Percentiles rank a stretch among this genome's conserved stretches.
Evolutionary conservation across 2,329 filamentous ascomycete species (phyloP).

Genomic region (Epichloe hybrida): DNA sequence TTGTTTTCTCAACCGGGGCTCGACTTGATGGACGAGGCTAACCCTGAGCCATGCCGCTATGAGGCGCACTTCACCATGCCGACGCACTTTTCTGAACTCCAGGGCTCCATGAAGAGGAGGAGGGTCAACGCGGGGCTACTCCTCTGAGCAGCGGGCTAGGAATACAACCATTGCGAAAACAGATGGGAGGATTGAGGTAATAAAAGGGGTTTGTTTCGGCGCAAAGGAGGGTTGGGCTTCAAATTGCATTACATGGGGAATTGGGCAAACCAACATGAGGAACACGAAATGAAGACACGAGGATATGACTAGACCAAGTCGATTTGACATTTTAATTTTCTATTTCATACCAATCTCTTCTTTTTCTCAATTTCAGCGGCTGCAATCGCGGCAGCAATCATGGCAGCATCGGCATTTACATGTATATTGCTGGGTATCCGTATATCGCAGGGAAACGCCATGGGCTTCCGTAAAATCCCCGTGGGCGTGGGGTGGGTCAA

Average conservation of each 20-base stretch:
- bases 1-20: not conserved
- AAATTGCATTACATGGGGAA: too few relatives aligned
- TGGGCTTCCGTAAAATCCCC: too few relatives aligned
- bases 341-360: not conserved
- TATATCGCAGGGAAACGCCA: too few relatives aligned
- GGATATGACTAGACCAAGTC: not conserved
- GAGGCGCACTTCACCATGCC: not conserved
- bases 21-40: not conserved
- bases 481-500: too few relatives aligned
- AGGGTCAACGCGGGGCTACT: too few relatives aligned
- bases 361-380: not conserved
- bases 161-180: too few relatives aligned
- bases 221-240: not conserved
- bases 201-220: not conserved
- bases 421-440: too few relatives aligned
- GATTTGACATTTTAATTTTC: not conserved
- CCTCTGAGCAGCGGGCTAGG: too few relatives aligned
- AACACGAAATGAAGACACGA: not conserved
- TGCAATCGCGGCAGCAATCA: too few relatives aligned
- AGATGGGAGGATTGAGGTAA: too few relatives aligned
- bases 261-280: not conserved
- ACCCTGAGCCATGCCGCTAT: not conserved
- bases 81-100: not conserved
- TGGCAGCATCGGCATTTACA: too few relatives aligned
- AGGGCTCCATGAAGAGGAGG: not conserved